Conservation (phyloP, 2,329 filamentous ascomycete genomes). For the Calonectria pauciramosa region DNA sequence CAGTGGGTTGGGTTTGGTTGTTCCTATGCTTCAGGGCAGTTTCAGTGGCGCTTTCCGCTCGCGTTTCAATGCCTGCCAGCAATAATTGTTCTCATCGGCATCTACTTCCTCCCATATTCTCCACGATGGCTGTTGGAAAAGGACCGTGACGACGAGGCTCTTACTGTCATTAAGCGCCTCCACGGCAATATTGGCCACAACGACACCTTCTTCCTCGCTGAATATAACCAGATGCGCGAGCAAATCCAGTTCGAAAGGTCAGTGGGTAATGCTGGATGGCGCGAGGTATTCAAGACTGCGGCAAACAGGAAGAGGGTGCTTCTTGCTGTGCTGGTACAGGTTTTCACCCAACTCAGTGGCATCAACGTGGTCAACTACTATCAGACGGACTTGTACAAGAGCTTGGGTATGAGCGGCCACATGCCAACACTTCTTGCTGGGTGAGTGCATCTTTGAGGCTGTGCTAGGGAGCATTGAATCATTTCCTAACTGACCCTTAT, state of each 20-base stretch:
- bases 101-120: background rate
- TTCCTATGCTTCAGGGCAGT: background rate
- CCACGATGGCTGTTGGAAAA: conserved; percentile 10
- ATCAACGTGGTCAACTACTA: conserved; percentile 15
- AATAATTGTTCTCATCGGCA: background rate
- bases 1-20: conserved; percentile 18
- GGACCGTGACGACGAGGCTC: conserved; percentile 14
- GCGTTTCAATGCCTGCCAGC: conserved; percentile 8
- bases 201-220: conserved; percentile 7
- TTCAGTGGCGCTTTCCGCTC: conserved; percentile 15
- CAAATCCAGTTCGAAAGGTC: conserved; percentile 8
- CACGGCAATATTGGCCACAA: conserved; percentile 12
- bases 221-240: conserved; percentile 15
- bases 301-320: conserved; percentile 6
- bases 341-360: background rate
- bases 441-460: background rate
- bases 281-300: background rate
- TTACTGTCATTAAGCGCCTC: conserved; percentile 1
- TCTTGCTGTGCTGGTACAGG: conserved; percentile 4
- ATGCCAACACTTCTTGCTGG: background rate
- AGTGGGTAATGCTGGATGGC: background rate
- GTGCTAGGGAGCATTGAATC: too few relatives aligned
- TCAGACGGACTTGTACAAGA: conserved; percentile 8
- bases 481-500: background rate
- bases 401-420: conserved; percentile 6